Conservation (phyloP, 2,329 filamentous ascomycete genomes). For the Sclerotinia borealis region DNA sequence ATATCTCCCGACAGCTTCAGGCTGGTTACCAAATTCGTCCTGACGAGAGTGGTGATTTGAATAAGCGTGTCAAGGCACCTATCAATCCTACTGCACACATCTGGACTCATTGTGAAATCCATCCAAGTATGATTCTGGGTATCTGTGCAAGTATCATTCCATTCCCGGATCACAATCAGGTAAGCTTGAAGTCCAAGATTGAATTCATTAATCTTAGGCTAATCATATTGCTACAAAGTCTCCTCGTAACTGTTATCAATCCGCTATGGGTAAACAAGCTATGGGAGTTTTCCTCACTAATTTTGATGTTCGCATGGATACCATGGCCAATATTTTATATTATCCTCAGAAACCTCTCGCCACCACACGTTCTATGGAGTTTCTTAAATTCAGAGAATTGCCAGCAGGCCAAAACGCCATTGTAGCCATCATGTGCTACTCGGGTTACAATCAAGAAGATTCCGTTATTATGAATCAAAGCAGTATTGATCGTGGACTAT, state of each 20-base stretch:
- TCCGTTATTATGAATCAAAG: constrained; percentile 99
- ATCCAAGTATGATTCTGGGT: constrained; percentile 97
- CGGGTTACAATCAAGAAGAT: constrained; percentile 99
- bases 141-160: constrained; percentile 99
- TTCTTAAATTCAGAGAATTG: constrained; percentile 93
- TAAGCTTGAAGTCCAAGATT: constrained; percentile 35
- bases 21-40: constrained; percentile 53
- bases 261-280: constrained; percentile 99
- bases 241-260: constrained; percentile 97
- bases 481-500: constrained; percentile 94
- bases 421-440: constrained; percentile 95
- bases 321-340: constrained; percentile 98
- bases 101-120: constrained; percentile 98
- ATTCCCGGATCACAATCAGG: constrained; percentile 97
- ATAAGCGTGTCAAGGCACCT: constrained; percentile 81
- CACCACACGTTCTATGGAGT: constrained; percentile 97
- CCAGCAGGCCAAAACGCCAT: constrained; percentile 97
- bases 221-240: constrained; percentile 50
- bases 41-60: constrained; percentile 65
- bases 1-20: constrained; percentile 66
- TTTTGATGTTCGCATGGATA: constrained; percentile 95
- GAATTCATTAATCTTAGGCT: constrained; percentile 26
- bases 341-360: constrained; percentile 97
- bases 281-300: constrained; percentile 99
- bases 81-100: constrained; percentile 83